These are phyloP conservation scores for Piromyces finnis DNA, from an alignment of 192 early-diverging fungal species.

Conservation along the genomic window DNA sequence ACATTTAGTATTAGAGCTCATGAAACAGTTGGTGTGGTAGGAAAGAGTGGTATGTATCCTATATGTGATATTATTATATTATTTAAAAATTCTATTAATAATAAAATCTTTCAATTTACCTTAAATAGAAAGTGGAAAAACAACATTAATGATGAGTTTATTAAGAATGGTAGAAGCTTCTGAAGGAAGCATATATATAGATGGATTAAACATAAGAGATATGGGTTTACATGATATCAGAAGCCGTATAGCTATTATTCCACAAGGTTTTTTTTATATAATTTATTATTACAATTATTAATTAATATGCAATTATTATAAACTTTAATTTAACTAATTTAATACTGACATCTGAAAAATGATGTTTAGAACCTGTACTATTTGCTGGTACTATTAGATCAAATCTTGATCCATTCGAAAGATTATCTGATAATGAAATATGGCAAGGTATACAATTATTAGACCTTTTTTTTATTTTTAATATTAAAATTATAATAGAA, in stretches of 20 bases:
- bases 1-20: not conserved
- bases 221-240: constrained; percentile 32
- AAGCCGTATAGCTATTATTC: constrained; percentile 63
- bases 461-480: too few species aligned
- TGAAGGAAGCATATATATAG: constrained; percentile 44
- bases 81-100: too few species aligned
- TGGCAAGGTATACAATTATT: constrained; percentile 27
- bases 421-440: constrained; percentile 40
- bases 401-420: constrained; percentile 69
- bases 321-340: too few species aligned
- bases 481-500: too few species aligned
- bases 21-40: not conserved
- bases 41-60: not conserved
- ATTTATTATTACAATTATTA: too few species aligned
- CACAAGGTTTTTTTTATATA: constrained; percentile 46
- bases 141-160: constrained; percentile 12
- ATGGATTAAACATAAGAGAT: constrained; percentile 45
- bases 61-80: too few species aligned
- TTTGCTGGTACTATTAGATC: constrained; percentile 62
- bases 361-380: constrained; percentile 7
- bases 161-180: constrained; percentile 30
- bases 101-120: too few species aligned
- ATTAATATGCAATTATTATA: too few species aligned
- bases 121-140: constrained; percentile 1
- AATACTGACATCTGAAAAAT: too few species aligned